Conservation (phyloP, 768 basidiomycete genomes). For the Calocybe indica region DNA sequence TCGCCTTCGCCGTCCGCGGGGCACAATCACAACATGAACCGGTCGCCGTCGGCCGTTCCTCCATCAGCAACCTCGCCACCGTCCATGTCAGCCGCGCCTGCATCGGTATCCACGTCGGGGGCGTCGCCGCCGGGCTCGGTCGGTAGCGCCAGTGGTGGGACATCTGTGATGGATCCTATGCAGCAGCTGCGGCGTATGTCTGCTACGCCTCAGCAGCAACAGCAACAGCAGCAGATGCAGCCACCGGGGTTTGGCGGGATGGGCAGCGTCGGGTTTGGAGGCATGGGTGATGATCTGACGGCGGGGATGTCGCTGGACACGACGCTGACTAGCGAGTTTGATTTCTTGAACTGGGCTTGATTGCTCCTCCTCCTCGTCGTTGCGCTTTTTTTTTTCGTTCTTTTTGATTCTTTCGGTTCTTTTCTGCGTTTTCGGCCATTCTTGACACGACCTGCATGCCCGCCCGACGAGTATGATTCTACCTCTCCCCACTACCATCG, state of each 20-base stretch:
- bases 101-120: conserved; percentile 8
- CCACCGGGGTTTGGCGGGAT: conserved; percentile 15
- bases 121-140: conserved; percentile 34
- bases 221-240: conserved; percentile 32
- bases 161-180: conserved; percentile 22
- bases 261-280: not conserved
- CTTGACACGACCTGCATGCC: conserved; percentile 2
- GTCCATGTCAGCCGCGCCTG: no score
- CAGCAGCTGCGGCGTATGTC: conserved; percentile 45
- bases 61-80: no score
- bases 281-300: not conserved
- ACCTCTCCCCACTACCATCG: no score
- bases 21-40: no score
- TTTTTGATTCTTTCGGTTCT: not conserved
- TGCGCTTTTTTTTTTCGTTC: not conserved
- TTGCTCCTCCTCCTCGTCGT: conserved; percentile 14
- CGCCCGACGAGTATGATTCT: not conserved
- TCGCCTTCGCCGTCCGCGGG: conserved; percentile 25
- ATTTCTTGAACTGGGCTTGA: conserved; percentile 55
- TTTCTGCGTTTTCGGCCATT: not conserved
- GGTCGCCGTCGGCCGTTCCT: no score
- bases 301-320: conserved; percentile 21
- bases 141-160: conserved; percentile 19
- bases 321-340: conserved; percentile 42
- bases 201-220: conserved; percentile 42